phyloP scores from a whole-genome alignment of 768 basidiomycete genomes.

The Pleurotus giganteus region DNA sequence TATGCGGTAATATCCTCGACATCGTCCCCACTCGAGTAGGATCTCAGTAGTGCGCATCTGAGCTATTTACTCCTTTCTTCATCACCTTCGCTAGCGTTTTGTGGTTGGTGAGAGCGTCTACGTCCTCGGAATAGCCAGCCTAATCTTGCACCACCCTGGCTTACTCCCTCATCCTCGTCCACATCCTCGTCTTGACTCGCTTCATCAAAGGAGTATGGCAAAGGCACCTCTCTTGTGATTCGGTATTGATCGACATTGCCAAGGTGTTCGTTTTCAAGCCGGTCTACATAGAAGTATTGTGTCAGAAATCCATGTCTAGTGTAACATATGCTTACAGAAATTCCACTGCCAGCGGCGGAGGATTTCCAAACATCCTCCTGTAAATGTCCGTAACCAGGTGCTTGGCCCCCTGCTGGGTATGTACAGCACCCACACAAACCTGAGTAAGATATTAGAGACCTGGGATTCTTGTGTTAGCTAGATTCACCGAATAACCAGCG shows the following conservation, averaged over 20 bases:
- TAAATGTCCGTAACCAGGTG: constrained; percentile 58
- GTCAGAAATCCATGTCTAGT: constrained; percentile 21
- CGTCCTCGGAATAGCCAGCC: constrained; percentile 1
- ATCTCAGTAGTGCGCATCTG: neutral
- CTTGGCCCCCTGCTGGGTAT: constrained; percentile 51
- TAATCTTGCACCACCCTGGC: neutral
- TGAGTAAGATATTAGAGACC: constrained; percentile 69
- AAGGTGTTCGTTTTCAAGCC: constrained; percentile 88
- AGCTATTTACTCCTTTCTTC: neutral
- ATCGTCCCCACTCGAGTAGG: neutral
- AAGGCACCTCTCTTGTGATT: constrained; percentile 77
- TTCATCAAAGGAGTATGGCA: constrained; percentile 72
- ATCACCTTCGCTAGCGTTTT: neutral
- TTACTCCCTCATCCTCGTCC: constrained; percentile 37
- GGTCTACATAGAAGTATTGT: constrained; percentile 67
- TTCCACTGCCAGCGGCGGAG: constrained; percentile 89
- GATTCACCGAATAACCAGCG: neutral
- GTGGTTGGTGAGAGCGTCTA: neutral
- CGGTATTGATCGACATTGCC: constrained; percentile 94
- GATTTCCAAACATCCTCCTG: constrained; percentile 72
- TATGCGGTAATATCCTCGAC: constrained; percentile 53
- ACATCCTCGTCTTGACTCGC: constrained; percentile 44
- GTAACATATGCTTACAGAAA: constrained; percentile 57
- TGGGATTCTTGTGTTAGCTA: constrained; percentile 23
- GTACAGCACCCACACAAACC: constrained; percentile 85